Percentiles rank a stretch among this genome's conserved stretches.
Conservation (phyloP, 441 rosid genomes). For the Corymbia citriodora region DNA sequence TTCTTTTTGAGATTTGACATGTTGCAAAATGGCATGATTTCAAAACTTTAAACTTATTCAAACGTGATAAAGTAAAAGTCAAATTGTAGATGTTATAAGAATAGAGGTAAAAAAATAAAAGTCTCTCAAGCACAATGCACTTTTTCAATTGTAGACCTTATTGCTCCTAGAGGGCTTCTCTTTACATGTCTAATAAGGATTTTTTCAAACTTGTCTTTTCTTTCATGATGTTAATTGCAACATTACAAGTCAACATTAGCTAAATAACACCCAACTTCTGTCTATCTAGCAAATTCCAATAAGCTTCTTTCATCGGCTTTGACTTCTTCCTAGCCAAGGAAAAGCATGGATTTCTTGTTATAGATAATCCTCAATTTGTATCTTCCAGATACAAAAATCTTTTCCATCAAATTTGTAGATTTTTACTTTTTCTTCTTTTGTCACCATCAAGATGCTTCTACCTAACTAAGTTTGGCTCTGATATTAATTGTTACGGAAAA, state of each 20-base stretch:
- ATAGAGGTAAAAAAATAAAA: not conserved
- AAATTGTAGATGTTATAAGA: not conserved
- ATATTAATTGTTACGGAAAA: not conserved
- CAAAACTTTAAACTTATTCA: no score
- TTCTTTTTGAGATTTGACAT: not conserved
- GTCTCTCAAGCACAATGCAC: not conserved
- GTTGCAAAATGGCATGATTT: not conserved
- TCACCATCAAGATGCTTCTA: rapidly evolving
- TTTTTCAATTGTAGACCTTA: not conserved
- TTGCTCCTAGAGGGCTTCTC: not conserved
- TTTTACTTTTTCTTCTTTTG: not conserved
- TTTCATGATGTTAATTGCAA: not conserved
- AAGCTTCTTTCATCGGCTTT: not conserved
- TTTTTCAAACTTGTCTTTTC: not conserved
- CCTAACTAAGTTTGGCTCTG: rapidly evolving
- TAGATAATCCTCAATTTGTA: not conserved
- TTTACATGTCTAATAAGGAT: not conserved
- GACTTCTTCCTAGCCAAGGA: not conserved
- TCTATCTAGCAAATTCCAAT: not conserved
- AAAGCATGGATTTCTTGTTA: not conserved
- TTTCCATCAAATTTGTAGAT: not conserved
- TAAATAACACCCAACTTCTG: not conserved
- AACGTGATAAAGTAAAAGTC: not conserved
- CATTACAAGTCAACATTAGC: not conserved
- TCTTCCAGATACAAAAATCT: not conserved